Base-by-base conservation (phyloP, 2,329 filamentous ascomycete genomes). In the Madurella fahalii region DNA sequence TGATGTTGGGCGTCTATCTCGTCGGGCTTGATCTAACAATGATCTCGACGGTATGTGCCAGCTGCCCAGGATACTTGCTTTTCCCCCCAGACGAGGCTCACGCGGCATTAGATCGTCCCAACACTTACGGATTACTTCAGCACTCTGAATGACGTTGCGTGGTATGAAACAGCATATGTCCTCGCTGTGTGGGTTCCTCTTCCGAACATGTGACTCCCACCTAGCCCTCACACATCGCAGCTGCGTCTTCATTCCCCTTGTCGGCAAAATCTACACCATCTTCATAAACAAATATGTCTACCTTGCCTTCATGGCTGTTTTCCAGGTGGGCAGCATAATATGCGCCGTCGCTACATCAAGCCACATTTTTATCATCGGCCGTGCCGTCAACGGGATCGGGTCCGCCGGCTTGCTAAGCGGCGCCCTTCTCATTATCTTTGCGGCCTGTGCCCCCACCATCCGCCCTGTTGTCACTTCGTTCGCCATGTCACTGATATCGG, bases 191-290 rank as follows among this genome's bases (percentile, higher is more conserved):
- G 18, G 25, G 46, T 48, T 12, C 5, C 42, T 31, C 18, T 5
- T 40, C 9, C 46, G 9, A 16, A 16, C 37, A 15, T 17, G 7
- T 25, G 4, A 11, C 13, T 40, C 5, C 34, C 34, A 16, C 34
- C 16, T 7, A 12, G 4, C 25, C 25, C 20, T 44, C 2, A 15
- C 18, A 8, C 18, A 30, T n/a, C 20, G 20, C 42, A 48, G 46
- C 1, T 48, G 46, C 18, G 46, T 40, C 16, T 40, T 44, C 41
- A 44, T 44, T 15, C 48, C 48, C 30, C 31, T 44, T n/a, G 48
- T 16, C 9, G 48, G 48, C 25, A 50, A 50, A 17, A 17, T 50
- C 5, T 50, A 50, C 40, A 44, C 48, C 13, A 32, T 50, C 25
- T 44, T 50, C 16, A 40, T 5, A 1, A 50, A 37, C 39, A 50